phyloP scores from a whole-genome alignment of 768 basidiomycete genomes.

The Trametes meyenii region DNA sequence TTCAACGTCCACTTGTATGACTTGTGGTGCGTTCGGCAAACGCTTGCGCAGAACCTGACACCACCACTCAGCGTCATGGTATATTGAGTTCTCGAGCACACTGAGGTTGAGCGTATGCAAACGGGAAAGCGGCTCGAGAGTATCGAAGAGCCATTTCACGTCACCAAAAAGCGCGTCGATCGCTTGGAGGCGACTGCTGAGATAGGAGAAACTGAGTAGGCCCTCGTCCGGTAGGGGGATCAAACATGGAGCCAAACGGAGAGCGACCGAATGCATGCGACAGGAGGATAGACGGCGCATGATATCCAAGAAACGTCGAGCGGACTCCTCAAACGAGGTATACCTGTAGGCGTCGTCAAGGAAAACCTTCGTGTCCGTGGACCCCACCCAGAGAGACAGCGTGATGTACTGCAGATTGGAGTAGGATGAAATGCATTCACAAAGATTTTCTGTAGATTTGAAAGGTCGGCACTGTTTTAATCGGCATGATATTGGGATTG shows the following conservation, averaged over 20 bases:
- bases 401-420: background rate
- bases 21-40: background rate
- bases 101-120: background rate
- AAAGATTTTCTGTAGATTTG: background rate
- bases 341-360: background rate
- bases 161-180: background rate
- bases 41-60: background rate
- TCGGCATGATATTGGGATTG: background rate
- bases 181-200: background rate
- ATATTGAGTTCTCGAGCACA: background rate
- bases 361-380: background rate
- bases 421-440: background rate
- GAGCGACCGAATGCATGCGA: background rate
- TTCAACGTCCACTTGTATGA: background rate
- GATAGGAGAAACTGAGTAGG: background rate
- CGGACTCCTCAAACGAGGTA: background rate
- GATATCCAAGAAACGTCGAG: background rate
- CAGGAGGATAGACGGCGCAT: background rate
- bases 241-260: background rate
- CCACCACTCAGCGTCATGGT: background rate
- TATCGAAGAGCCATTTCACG: background rate
- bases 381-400: background rate
- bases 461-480: background rate
- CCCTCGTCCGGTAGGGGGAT: background rate
- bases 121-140: background rate